phyloP scores from a whole-genome alignment of 2,329 filamentous ascomycete species.

The Phoma sp. region DNA sequence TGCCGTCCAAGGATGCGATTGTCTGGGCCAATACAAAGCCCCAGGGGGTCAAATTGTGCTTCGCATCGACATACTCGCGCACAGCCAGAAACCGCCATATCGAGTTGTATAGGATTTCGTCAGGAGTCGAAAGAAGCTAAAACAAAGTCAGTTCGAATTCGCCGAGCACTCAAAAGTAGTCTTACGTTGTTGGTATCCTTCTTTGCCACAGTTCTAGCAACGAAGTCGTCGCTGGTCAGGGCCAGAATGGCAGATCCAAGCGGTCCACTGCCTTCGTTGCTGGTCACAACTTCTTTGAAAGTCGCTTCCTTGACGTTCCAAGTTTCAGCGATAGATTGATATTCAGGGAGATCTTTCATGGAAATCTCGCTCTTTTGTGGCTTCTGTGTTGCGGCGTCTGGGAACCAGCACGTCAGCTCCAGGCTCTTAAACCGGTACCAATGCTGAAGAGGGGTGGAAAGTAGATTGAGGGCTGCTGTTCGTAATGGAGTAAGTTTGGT shows the following conservation, averaged over 20 bases:
- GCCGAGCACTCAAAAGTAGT: background rate
- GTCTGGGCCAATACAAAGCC: conserved; percentile 75
- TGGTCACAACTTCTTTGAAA: conserved; percentile 52
- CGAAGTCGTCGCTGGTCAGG: conserved; percentile 72
- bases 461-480: conserved; percentile 75
- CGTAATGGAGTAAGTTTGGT: conserved; percentile 75
- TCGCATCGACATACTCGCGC: conserved; percentile 79
- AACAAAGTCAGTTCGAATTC: conserved; percentile 9
- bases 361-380: conserved; percentile 67
- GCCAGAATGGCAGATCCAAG: conserved; percentile 63
- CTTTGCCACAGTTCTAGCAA: conserved; percentile 68
- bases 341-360: conserved; percentile 58
- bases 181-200: conserved; percentile 52
- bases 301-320: conserved; percentile 76
- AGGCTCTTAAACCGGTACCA: conserved; percentile 84
- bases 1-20: conserved; percentile 66
- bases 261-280: conserved; percentile 32
- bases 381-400: conserved; percentile 32
- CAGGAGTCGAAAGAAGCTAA: conserved; percentile 63
- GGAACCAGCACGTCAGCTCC: conserved; percentile 80
- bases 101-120: conserved; percentile 75
- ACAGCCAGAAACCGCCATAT: conserved; percentile 91
- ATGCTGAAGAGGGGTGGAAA: conserved; percentile 80
- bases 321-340: conserved; percentile 60
- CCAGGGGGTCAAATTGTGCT: conserved; percentile 83